Base-by-base conservation (phyloP, 116 monocot species). In the Dioscorea cayenensis region DNA sequence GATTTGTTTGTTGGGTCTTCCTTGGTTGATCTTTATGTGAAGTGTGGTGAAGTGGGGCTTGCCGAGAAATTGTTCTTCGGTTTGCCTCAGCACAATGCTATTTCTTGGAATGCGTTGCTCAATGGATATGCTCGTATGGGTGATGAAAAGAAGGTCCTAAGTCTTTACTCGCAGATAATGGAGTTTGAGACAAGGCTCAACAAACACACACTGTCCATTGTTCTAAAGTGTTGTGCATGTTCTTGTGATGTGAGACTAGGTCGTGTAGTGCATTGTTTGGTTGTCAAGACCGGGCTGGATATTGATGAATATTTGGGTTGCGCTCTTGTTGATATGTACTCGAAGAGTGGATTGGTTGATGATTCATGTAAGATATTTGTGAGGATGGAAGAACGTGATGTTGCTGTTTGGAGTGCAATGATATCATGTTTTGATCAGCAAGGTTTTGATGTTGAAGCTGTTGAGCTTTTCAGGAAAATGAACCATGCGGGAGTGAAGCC, bases 311-410 rank as follows among this genome's bases (percentile, higher is more conserved):
- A 81, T 68, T 49, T 84, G 66, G 66, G 75, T 67, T 73, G 73
- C 48, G 75, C 71, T 60, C 87, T 88, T 25, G 25, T 88, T 50
- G 79, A 88, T 64, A 73, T 84, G 76, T 88, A 88, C 52, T 78
- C 79, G 28, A 88, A 88, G 37, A 78, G 71, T 62, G 74, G 76
- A 14, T 74, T 37, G 3, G 49, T 16, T 50, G 71, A 72, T 16
- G 76, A 76, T 78, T 84, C 87, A 3, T 27, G 65, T 10, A 73
- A 69, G 14, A 67, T 79, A 8, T 84, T 84, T 72, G 32, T 11
- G 27, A 75, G 59, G 60, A 77, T 79, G 12, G 12, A 43, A 65
- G 67, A 71, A 22, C 67, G 79, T 37, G 81, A 88, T 75, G 71
- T 81, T 22, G 79, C 81, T 37, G 60, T 72, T 63, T 88, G 84